These are phyloP conservation scores for Gracilaria caudata DNA, from an alignment of 23 red algal species.

Conservation along the genomic window DNA sequence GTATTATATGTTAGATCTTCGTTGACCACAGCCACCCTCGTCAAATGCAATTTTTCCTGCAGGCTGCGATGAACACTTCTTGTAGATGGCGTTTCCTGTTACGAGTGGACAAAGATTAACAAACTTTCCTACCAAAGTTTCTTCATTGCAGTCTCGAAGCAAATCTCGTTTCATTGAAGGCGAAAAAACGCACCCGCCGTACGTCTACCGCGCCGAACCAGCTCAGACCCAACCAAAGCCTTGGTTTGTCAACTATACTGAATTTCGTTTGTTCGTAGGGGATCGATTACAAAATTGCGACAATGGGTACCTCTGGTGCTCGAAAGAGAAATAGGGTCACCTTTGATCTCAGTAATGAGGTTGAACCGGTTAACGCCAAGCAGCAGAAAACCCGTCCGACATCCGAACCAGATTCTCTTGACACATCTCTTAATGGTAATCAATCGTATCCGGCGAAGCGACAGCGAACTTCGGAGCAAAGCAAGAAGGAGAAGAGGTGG, in stretches of 20 bases:
- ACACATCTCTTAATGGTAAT: neutral
- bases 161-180: neutral
- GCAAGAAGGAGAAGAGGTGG: slow-evolving; percentile 63
- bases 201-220: too few relatives aligned
- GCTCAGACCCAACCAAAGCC: too few relatives aligned
- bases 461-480: neutral
- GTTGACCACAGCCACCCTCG: too few relatives aligned
- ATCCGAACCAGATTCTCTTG: neutral
- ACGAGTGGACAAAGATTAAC: too few relatives aligned
- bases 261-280: neutral
- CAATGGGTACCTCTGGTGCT: neutral
- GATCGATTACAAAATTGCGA: neutral
- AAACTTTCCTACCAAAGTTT: too few relatives aligned
- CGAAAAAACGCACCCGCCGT: too few relatives aligned
- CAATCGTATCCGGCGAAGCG: neutral
- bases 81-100: too few relatives aligned
- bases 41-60: too few relatives aligned
- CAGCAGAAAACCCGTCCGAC: neutral
- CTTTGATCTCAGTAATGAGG: neutral
- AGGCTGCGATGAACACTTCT: too few relatives aligned
- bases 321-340: slow-evolving; percentile 22
- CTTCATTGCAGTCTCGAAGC: neutral
- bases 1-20: too few relatives aligned
- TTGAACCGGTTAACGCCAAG: neutral
- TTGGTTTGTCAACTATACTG: too few relatives aligned